phyloP scores from a whole-genome alignment of 352 stramenopile genomes.

The Phytophthora capsici region DNA sequence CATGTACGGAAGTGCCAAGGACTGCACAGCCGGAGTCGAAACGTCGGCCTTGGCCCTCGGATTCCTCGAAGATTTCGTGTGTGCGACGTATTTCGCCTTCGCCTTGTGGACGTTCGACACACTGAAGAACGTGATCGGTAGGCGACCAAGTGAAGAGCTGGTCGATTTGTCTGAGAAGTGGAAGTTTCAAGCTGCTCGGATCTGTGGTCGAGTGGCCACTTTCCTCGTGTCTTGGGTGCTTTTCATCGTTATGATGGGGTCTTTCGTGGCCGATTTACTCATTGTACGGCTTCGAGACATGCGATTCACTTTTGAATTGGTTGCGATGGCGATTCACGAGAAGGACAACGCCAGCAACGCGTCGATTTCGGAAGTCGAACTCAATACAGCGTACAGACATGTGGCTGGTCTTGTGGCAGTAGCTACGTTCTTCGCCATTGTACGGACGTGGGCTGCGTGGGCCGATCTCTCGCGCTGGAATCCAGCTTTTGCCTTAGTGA shows the following conservation, averaged over 20 bases:
- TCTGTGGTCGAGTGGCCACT: slow-evolving; percentile 26
- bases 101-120: slow-evolving; percentile 13
- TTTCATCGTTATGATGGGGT: slow-evolving; percentile 29
- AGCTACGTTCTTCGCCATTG: slow-evolving; percentile 27
- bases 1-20: slow-evolving; percentile 28
- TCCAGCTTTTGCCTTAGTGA: slow-evolving; percentile 14
- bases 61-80: slow-evolving; percentile 52
- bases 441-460: slow-evolving; percentile 23
- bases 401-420: slow-evolving; percentile 18
- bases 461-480: slow-evolving; percentile 43
- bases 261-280: slow-evolving; percentile 46
- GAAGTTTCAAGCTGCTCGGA: neutral
- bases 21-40: slow-evolving; percentile 27
- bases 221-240: slow-evolving; percentile 44
- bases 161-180: neutral
- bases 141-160: neutral
- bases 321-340: slow-evolving; percentile 45
- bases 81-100: slow-evolving; percentile 28
- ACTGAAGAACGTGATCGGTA: neutral
- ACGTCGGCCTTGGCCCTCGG: slow-evolving; percentile 32
- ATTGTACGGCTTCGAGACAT: slow-evolving; percentile 43
- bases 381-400: slow-evolving; percentile 30
- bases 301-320: slow-evolving; percentile 58
- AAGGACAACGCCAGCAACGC: slow-evolving; percentile 35
- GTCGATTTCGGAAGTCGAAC: slow-evolving; percentile 34